Base-by-base conservation (phyloP, 1,139 yeast species). In the Ogataea hybrid region DNA sequence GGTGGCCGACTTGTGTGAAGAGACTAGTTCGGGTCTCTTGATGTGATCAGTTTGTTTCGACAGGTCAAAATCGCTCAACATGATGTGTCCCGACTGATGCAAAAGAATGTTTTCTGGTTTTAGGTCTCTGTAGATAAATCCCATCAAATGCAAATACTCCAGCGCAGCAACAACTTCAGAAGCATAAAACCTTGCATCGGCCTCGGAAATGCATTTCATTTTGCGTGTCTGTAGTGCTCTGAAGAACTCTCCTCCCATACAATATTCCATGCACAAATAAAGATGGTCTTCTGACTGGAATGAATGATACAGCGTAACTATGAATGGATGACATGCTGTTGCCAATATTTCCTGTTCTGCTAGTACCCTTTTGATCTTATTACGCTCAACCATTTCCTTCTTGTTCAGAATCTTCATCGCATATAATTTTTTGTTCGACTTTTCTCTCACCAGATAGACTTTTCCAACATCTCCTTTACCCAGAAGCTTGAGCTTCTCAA, bases 181-280 rank as follows among this genome's bases (percentile, higher is more conserved):
- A 0, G 97, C 97, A 62, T 94, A 94, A 61, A 94, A 94, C 47
- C 80, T 73, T 14, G 98, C 97, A 61, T 90, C 97, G 37, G 71
- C 77, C 62, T 94, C 99, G 28, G 80, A 73, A 12, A 94, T 82
- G 49, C 95, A 85, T 60, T 89, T 88, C 40, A 90, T 79, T 48
- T 82, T 85, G 48, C 97, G 74, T 0, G 97, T 89, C 65, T 94
- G 98, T 41, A 94, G 68, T 0, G 98, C 98, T 46, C 98, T 71
- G 70, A 94, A 94, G 61, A 94, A 94, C 65, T 94, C 99, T 36
- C 99, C 98, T 16, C 99, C 99, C 94, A 92, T 89, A 61, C 98
- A 94, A 58, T 92, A 94, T 63, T 94, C 99, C 96, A 94, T 90
- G 62, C 98, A 94, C 39, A 94, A 75, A 58, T 90, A 94, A n/a